Evolutionary conservation across 345 rosid species (phyloP).

Genomic region (Arabis alpina): DNA sequence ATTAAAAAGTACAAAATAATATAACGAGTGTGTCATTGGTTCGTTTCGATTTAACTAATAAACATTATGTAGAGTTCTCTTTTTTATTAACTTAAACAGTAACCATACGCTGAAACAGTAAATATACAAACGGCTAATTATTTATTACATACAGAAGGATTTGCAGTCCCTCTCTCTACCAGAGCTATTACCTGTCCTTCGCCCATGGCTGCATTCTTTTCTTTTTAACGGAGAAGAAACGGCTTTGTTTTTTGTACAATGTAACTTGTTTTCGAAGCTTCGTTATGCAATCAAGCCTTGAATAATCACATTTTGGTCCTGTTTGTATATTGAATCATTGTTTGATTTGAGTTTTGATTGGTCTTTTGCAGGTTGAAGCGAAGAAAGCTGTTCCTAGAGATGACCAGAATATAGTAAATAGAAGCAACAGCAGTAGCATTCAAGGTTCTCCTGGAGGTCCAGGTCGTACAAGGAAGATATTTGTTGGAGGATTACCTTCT

Average conservation of each 20-base stretch:
- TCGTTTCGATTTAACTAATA: no score
- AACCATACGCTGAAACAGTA: no score
- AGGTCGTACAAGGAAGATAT: constrained; percentile 80
- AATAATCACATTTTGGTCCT: not conserved
- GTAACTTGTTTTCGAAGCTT: constrained; percentile 46
- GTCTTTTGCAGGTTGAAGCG: constrained; percentile 78
- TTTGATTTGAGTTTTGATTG: constrained; percentile 1
- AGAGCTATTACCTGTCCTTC: no score
- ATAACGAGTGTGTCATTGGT: no score
- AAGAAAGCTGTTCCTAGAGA: constrained; percentile 96
- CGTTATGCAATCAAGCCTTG: not conserved
- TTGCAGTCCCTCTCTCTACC: no score
- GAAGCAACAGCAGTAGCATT: constrained; percentile 53
- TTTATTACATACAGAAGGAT: no score
- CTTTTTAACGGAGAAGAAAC: no score
- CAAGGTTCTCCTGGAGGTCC: constrained; percentile 76
- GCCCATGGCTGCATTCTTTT: no score
- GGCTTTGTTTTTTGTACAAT: constrained; percentile 31
- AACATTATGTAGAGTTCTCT: no score
- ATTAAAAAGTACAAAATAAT: no score
- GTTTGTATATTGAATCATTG: not conserved
- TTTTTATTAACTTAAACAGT: no score
- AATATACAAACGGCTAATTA: no score
- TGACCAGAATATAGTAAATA: constrained; percentile 70
- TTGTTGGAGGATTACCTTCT: constrained; percentile 91